Evolutionary conservation across 495 filamentous ascomycete species (phyloP).

Genomic region (Niebla homalea): DNA sequence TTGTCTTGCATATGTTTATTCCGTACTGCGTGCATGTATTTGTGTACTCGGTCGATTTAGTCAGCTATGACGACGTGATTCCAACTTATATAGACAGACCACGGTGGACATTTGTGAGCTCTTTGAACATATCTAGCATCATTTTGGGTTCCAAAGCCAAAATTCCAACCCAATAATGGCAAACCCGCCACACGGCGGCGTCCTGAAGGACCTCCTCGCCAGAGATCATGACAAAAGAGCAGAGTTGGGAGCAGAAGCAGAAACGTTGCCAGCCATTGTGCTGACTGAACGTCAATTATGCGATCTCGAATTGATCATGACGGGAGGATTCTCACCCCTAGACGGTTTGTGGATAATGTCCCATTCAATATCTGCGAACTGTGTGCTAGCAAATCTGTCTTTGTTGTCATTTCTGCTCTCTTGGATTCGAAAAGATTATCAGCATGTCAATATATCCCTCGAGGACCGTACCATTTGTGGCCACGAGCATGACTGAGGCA

Average conservation of each 20-base stretch:
- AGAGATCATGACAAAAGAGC: conserved; percentile 69
- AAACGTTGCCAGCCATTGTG: conserved; percentile 69
- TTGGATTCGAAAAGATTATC: background rate
- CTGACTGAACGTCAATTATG: conserved; percentile 90
- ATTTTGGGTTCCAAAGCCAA: no score
- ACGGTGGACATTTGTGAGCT: no score
- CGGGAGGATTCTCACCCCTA: conserved; percentile 90
- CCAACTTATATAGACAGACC: no score
- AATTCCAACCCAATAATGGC: conserved; percentile 35
- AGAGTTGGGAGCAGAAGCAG: conserved; percentile 70
- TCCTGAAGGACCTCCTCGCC: conserved; percentile 92
- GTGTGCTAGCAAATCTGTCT: background rate
- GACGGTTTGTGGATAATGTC: conserved; percentile 55
- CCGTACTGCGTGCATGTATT: no score
- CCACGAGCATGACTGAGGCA: no score
- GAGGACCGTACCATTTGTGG: no score
- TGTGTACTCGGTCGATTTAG: no score
- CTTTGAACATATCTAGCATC: no score
- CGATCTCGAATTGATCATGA: conserved; percentile 92
- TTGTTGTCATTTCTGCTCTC: background rate
- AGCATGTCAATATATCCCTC: no score
- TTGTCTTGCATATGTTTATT: no score
- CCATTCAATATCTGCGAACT: background rate
- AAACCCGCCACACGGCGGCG: conserved; percentile 85
- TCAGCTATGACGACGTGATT: no score